Evolutionary conservation across 148 eudicot species (phyloP), one percentile per base, ranked within the genome.

Genomic region (Rhododendron ovatum): DNA sequence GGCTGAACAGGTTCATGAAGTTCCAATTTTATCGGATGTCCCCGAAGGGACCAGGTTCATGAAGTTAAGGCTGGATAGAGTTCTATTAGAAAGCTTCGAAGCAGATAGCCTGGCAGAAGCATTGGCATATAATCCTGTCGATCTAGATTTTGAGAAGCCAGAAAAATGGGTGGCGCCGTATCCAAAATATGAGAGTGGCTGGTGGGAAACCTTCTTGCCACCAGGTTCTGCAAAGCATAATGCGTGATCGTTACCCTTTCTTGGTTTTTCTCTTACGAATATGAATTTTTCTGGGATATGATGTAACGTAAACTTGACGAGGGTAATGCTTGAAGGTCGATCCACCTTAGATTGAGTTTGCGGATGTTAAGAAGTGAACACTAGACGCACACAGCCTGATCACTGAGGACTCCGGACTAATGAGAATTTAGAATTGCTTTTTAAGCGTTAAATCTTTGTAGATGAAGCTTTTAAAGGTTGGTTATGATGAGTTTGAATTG

Each of bases 131-230:
- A 93, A 89, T 87, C 98, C 99, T n/a, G 91, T 87, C 14, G 82
- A 93, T 28, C 5, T 97, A 15, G 91, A 93, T 88, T 97, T 95
- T 47, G 98, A 95, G 89, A 93, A 93, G 93, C 95, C 98, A 37
- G 90, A 94, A n/a, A 95, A 94, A 8, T 97, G 99, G 98, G 91
- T 92, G 65, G 99, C 99, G 12, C 98, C 99, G 13, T 97, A 97
- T 87, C 85, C 89, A 4, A 97, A 97, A 89, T 97, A 97, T 61
- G 93, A 97, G 75, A 94, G 17, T 55, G 99, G 98, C 18, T 97
- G 99, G 98, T 97, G 99, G 99, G 98, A 93, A 86, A 28, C 89
- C 73, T 97, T 95, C 90, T 92, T 94, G 89, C 96, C 93, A 28
- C 88, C 93, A 39, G 93, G 61, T 73, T 91, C 94, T n/a, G 88